phyloP scores from a whole-genome alignment of 2,329 filamentous ascomycete species.

The Byssochlamys sp. region DNA sequence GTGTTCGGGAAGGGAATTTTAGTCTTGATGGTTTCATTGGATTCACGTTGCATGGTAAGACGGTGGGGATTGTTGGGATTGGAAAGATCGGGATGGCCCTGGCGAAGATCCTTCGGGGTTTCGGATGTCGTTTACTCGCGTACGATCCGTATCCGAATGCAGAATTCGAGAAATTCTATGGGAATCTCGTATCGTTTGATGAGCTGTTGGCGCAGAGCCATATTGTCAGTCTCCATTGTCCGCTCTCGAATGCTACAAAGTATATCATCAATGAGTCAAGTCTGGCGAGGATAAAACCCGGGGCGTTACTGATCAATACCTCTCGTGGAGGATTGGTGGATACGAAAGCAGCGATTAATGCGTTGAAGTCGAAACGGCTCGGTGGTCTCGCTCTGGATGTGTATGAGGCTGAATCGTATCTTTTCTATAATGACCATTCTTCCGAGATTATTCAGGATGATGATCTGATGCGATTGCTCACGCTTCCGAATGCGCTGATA shows the following conservation, averaged over 20 bases:
- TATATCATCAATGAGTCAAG: conserved; percentile 51
- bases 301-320: conserved; percentile 57
- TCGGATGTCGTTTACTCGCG: conserved; percentile 54
- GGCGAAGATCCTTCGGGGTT: conserved; percentile 54
- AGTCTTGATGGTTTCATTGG: conserved; percentile 52
- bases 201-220: conserved; percentile 48
- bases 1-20: conserved; percentile 61
- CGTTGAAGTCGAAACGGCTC: conserved; percentile 51
- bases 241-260: conserved; percentile 50
- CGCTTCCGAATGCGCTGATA: conserved; percentile 58
- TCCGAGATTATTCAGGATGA: conserved; percentile 58
- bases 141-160: conserved; percentile 49
- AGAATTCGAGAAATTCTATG: conserved; percentile 37
- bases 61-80: conserved; percentile 56
- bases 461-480: conserved; percentile 55
- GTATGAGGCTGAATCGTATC: conserved; percentile 51
- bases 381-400: conserved; percentile 58
- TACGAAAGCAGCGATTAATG: conserved; percentile 49
- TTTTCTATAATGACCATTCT: conserved; percentile 59
- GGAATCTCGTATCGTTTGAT: conserved; percentile 46
- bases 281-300: conserved; percentile 48
- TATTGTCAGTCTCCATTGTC: conserved; percentile 58
- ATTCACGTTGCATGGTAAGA: conserved; percentile 53
- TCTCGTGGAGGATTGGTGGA: conserved; percentile 57
- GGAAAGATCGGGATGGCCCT: conserved; percentile 57